These are phyloP conservation scores for Brassica cretica DNA, from an alignment of 345 rosid genomes.

Conservation along the genomic window DNA sequence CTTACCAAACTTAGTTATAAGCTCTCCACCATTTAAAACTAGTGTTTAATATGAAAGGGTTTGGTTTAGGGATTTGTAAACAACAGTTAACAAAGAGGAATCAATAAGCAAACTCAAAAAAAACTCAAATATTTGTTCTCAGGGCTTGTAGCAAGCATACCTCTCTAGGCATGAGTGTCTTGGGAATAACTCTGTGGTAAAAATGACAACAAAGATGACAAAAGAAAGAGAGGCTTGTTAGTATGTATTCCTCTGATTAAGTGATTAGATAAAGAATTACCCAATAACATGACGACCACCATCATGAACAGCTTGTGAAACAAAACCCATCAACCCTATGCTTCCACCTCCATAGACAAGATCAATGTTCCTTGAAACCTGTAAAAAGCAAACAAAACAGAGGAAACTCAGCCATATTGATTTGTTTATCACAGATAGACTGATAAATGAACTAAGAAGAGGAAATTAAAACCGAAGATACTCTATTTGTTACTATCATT, in stretches of 20 bases:
- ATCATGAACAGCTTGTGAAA: slow-evolving; percentile 98
- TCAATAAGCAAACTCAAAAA: not conserved
- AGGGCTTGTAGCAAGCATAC: slow-evolving; percentile 40
- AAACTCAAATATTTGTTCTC: not conserved
- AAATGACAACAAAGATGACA: slow-evolving; percentile 2
- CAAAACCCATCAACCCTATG: slow-evolving; percentile 97
- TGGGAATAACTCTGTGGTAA: slow-evolving; percentile 90
- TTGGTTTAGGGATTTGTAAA: not conserved
- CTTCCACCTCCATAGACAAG: slow-evolving; percentile 99
- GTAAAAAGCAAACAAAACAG: slow-evolving; percentile 28
- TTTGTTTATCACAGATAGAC: not conserved
- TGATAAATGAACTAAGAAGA: not conserved
- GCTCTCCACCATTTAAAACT: slow-evolving; percentile 1
- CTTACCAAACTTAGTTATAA: slow-evolving; percentile 20
- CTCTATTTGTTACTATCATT: not conserved
- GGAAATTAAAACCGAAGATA: not conserved
- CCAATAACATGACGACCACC: slow-evolving; percentile 99
- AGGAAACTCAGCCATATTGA: not conserved
- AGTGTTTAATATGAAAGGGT: not conserved
- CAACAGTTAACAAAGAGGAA: not conserved
- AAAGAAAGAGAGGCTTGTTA: not conserved
- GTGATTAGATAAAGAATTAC: slow-evolving; percentile 40
- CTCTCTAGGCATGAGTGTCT: slow-evolving; percentile 99
- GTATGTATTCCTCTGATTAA: not conserved
- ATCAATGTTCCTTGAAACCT: slow-evolving; percentile 98